Conservation (phyloP, 371 early-diverging fungal species). For the Rhizopus delemar region DNA sequence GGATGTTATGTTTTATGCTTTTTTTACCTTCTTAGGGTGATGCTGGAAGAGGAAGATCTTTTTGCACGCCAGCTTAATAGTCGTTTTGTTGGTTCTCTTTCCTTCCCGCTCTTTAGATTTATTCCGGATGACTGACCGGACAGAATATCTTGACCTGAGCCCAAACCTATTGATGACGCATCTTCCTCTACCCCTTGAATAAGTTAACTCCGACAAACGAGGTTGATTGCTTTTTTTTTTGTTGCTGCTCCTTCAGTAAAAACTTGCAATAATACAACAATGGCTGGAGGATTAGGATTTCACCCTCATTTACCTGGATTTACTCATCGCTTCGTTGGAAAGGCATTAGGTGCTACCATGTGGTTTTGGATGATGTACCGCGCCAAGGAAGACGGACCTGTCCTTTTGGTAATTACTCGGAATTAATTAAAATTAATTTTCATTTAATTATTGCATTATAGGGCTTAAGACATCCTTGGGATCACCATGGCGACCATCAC, state of each 20-base stretch:
- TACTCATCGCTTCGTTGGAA: slow-evolving; percentile 52
- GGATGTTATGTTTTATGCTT: neutral
- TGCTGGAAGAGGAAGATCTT: slow-evolving; percentile 6
- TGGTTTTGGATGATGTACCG: slow-evolving; percentile 91
- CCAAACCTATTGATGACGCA: neutral
- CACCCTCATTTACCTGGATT: slow-evolving; percentile 53
- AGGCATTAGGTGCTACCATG: slow-evolving; percentile 73
- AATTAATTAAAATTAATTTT: neutral
- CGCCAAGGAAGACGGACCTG: slow-evolving; percentile 79
- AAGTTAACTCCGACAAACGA: neutral
- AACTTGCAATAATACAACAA: slow-evolving; percentile 16
- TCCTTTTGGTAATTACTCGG: slow-evolving; percentile 60
- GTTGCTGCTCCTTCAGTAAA: slow-evolving; percentile 2
- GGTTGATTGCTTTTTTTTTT: neutral
- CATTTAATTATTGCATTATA: slow-evolving; percentile 14
- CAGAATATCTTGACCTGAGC: neutral
- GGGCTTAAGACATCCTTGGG: slow-evolving; percentile 78
- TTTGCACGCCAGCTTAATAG: neutral
- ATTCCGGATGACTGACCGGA: neutral
- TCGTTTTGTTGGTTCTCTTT: neutral
- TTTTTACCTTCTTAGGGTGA: slow-evolving; percentile 4
- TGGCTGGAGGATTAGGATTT: slow-evolving; percentile 53
- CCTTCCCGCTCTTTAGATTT: neutral
- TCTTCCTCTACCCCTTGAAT: neutral
- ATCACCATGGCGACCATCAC: slow-evolving; percentile 56